Evolutionary conservation across 176 grass and related monocot species (phyloP), one percentile per base, ranked within the genome.

Genomic region (Neostapfia colusana): DNA sequence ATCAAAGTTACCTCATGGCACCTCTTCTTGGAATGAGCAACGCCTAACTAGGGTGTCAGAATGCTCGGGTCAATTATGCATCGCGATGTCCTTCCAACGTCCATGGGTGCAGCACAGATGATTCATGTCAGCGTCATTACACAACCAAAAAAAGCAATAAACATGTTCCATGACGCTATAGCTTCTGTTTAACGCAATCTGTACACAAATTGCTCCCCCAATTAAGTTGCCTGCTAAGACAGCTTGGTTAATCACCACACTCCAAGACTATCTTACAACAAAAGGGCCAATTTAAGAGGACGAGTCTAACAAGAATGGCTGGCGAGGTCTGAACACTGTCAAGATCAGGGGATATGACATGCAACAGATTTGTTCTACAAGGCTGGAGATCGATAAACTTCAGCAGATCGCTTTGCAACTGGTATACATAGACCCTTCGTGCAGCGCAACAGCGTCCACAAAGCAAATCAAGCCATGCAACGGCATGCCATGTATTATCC

Each of bases 191-290:
- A 15, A 73, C 50, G 70, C 34, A 57, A 73, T 25, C 20, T 17
- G 20, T 25, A 38, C 34, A 43, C 39, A n/a, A 60, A 44, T 44
- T 16, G 39, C 4, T 2, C 27, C 55, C 73, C 38, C 2, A 44
- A 55, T 27, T 60, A 81, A 39, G 31, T 51, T 72, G 42, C 28
- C 15, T 7, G 10, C 20, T 34, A 37, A 26, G 35, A 42, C 13
- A 54, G 7, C 35, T 31, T 64, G 36, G 59, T 20, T n/a, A 25
- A 65, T 67, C 45, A 67, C 31, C 26, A 50, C 16, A 25, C 14
- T 1, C 1, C 8, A 10, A 4, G 23, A 56, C 9, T 69, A 54
- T 54, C 41, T 86, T 83, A 69, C 75, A 79, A 43, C 51, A 70
- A 54, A 38, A 62, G 5, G 35, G 26, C 37, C 40, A 53, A 41